Evolutionary conservation across 1,139 yeast species (phyloP).

Genomic region (Scheffersomyces lignicola): DNA sequence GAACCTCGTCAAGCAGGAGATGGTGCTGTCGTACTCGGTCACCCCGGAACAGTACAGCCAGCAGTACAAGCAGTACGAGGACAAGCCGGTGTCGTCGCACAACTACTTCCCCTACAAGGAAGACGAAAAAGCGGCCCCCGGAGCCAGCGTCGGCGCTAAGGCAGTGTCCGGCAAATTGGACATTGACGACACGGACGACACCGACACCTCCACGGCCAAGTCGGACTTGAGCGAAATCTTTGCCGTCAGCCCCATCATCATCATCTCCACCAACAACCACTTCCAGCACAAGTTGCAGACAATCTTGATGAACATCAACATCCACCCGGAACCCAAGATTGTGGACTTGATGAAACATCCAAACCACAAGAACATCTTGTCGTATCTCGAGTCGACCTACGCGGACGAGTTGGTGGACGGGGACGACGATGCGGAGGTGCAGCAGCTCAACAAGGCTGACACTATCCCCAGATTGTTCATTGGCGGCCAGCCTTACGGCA

Average conservation of each 20-base stretch:
- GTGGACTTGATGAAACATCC: slow-evolving; percentile 35
- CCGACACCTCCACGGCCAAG: slow-evolving; percentile 26
- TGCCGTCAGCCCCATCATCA: slow-evolving; percentile 26
- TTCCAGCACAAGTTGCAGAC: slow-evolving; percentile 18
- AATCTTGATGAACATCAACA: slow-evolving; percentile 21
- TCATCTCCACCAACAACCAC: slow-evolving; percentile 20
- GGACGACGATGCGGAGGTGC: slow-evolving; percentile 9
- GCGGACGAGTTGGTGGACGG: slow-evolving; percentile 13
- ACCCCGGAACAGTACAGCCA: neutral
- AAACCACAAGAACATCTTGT: slow-evolving; percentile 22
- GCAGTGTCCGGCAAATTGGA: too few relatives aligned
- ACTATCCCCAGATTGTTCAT: slow-evolving; percentile 32
- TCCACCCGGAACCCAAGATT: slow-evolving; percentile 34
- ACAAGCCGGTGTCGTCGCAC: neutral
- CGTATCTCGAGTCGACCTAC: slow-evolving; percentile 17
- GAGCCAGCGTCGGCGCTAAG: too few relatives aligned
- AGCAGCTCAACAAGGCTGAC: slow-evolving; percentile 12
- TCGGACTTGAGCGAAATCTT: slow-evolving; percentile 30
- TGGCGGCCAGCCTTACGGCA: slow-evolving; percentile 33
- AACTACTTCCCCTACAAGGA: slow-evolving; percentile 1
- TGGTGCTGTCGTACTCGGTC: neutral
- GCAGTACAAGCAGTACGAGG: neutral
- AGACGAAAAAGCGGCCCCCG: neutral
- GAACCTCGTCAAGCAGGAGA: neutral
- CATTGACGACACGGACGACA: too few relatives aligned